phyloP scores from a whole-genome alignment of 2,329 filamentous ascomycete species.

The Colletotrichum melonis region DNA sequence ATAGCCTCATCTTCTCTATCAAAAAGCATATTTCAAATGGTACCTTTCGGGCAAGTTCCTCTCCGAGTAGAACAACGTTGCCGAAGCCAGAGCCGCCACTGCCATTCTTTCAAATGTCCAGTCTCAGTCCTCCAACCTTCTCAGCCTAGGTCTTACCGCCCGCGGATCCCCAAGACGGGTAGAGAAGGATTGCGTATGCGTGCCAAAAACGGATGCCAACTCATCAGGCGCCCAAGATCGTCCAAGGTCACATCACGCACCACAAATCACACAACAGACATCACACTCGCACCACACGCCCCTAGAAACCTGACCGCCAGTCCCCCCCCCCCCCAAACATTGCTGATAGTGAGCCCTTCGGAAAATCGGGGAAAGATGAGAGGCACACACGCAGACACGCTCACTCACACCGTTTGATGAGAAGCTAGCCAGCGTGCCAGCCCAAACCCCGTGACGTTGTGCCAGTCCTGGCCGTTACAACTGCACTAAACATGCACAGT shows the following conservation, averaged over 20 bases:
- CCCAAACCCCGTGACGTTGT: conserved; percentile 17
- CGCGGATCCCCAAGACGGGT: too few relatives aligned
- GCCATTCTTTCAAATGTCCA: not conserved
- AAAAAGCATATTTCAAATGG: not conserved
- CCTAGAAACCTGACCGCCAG: not conserved
- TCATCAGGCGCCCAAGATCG: conserved; percentile 6
- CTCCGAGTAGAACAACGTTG: not conserved
- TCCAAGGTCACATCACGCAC: not conserved
- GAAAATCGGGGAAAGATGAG: not conserved
- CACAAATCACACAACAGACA: not conserved
- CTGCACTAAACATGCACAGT: not conserved
- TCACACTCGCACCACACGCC: not conserved
- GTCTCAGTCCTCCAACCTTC: not conserved
- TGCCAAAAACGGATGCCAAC: not conserved
- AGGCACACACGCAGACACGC: too few relatives aligned
- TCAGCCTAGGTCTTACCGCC: not conserved
- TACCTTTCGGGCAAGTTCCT: not conserved
- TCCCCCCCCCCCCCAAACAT: too few relatives aligned
- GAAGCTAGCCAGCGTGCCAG: not conserved
- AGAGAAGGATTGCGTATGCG: not conserved
- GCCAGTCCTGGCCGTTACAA: not conserved
- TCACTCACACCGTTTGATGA: not conserved
- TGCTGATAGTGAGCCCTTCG: not conserved
- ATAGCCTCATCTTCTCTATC: not conserved
- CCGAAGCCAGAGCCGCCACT: not conserved